phyloP scores from a whole-genome alignment of 2,329 filamentous ascomycete genomes.

The Coniochaeta ligniaria region DNA sequence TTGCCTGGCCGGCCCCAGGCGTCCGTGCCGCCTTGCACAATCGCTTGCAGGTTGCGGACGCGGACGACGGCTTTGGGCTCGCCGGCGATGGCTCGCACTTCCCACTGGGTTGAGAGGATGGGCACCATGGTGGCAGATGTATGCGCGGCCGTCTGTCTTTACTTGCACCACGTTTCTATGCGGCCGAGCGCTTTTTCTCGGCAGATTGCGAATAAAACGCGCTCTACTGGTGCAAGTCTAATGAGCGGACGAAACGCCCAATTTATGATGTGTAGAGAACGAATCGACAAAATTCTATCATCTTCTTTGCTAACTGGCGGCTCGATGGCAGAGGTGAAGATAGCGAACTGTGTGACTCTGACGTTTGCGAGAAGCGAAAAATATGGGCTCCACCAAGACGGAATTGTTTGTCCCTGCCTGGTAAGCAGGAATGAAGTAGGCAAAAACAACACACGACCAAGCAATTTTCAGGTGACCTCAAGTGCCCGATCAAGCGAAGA shows the following conservation, averaged over 20 bases:
- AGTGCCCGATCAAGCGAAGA: too few species aligned
- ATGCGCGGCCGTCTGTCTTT: too few species aligned
- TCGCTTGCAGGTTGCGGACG: conserved; percentile 54
- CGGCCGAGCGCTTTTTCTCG: too few species aligned
- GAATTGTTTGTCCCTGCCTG: background rate
- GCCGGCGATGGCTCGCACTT: conserved; percentile 29
- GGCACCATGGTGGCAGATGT: conserved; percentile 3
- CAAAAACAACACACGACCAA: background rate
- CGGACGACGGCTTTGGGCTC: conserved; percentile 46
- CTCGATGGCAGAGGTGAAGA: background rate
- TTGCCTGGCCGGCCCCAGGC: conserved; percentile 58
- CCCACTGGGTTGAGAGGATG: conserved; percentile 26
- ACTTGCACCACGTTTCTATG: too few species aligned
- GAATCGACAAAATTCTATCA: background rate
- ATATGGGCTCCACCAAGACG: background rate
- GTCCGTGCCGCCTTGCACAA: conserved; percentile 51
- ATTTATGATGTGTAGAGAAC: background rate
- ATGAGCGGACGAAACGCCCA: background rate
- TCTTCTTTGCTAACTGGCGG: background rate
- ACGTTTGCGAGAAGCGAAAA: background rate
- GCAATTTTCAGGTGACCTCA: background rate
- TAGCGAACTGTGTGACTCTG: background rate
- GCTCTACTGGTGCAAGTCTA: background rate
- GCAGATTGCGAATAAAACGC: background rate
- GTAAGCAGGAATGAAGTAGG: background rate